Conservation (phyloP, 2,329 filamentous ascomycete species). For the Magnaporthiopsis poae region DNA sequence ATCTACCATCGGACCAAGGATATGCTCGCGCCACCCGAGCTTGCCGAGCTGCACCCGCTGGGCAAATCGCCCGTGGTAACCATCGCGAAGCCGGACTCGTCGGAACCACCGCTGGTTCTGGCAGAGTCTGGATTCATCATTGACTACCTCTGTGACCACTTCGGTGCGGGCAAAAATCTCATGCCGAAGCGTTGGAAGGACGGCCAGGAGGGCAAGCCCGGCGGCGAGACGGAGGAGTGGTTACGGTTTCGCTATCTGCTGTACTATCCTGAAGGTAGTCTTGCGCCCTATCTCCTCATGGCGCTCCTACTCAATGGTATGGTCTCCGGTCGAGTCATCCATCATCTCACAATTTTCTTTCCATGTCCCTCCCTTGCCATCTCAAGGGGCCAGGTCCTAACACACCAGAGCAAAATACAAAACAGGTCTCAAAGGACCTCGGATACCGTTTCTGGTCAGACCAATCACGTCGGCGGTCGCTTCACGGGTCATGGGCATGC, state of each 20-base stretch:
- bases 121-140: conserved; percentile 75
- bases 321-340: conserved; percentile 14
- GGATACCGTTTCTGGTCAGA: conserved; percentile 43
- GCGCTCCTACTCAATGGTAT: conserved; percentile 47
- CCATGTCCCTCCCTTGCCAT: not conserved
- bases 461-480: conserved; percentile 40
- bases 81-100: conserved; percentile 37
- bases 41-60: conserved; percentile 70
- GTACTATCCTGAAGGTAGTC: conserved; percentile 75
- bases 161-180: conserved; percentile 33
- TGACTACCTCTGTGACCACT: conserved; percentile 70
- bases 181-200: conserved; percentile 46
- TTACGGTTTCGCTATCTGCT: conserved; percentile 58
- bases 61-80: conserved; percentile 78
- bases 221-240: conserved; percentile 52
- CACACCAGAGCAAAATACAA: not conserved
- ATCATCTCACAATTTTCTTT: not conserved
- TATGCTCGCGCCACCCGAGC: conserved; percentile 61
- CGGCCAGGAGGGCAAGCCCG: conserved; percentile 46
- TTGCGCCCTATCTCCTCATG: conserved; percentile 64
- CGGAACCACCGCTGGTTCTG: conserved; percentile 46
- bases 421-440: conserved; percentile 32
- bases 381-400: not conserved
- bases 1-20: conserved; percentile 57
- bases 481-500: conserved; percentile 29